Base-by-base conservation (phyloP, 495 filamentous ascomycete genomes). In the Penicillium paxilli region DNA sequence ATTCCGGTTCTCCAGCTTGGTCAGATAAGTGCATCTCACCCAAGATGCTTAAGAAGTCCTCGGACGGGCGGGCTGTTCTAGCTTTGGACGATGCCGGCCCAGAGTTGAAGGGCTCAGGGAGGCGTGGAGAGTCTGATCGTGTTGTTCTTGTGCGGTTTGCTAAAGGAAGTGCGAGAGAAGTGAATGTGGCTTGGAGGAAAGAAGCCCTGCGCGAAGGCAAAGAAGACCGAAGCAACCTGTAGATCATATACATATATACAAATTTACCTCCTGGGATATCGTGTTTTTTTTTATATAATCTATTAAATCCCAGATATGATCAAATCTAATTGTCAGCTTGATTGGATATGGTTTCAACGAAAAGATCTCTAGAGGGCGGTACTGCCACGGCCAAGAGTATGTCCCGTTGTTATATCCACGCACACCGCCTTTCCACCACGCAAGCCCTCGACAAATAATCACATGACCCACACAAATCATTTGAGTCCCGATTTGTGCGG, bases 11-110 rank as follows among this genome's bases (percentile, higher is more conserved):
- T 33, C 79, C 80, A 2, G 74, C 86, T 8, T 94, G 91, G 90
- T 81, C 77, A 10, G 79, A 94, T 20, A 95, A 90, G 66, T 85
- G 81, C 19, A 94, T 96, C 35, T 86, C 81, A 37, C 90, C 91
- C 1, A 72, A 73, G n/a, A 71, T 76, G 28, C 52, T 90, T 23
- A 79, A 83, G 51, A 62, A 79, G 60, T 66, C 77, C n/a, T 65
- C 71, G 9, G 84, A 90, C 57, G 74, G 78, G 16, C 74, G 84
- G 50, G 62, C 80, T 14, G 82, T 92, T 14, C 65, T 96, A 45
- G 85, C 72, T 0, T 65, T 98, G 38, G 83, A 88, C 53, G 80
- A 85, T 58, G 84, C 90, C 1, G 90, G 90, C 0, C 78, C 72
- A 33, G 92, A 96, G 64, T 65, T 95, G 21, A 75, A 80, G 58